phyloP scores from a whole-genome alignment of 2,329 filamentous ascomycete genomes.

The Colletotrichum costaricense region DNA sequence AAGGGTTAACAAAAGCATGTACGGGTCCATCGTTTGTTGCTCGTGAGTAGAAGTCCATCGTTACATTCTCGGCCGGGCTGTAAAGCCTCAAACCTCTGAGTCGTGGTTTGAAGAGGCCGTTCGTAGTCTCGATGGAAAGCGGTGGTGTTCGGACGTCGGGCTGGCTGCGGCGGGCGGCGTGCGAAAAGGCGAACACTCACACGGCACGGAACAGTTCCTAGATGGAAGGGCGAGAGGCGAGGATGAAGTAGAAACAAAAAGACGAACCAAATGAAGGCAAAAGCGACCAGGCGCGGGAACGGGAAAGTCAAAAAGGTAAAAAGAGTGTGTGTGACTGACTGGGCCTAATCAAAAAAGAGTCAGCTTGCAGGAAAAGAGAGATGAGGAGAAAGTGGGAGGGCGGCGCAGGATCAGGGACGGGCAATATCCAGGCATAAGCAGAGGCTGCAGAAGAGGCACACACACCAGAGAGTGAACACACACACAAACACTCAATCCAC shows the following conservation, averaged over 20 bases:
- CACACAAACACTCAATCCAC: neutral
- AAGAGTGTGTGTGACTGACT: slow-evolving; percentile 17
- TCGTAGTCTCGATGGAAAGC: neutral
- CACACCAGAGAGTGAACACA: neutral
- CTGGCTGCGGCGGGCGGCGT: neutral
- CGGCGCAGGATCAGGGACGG: slow-evolving; percentile 14
- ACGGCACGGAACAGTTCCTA: neutral
- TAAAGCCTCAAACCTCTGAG: slow-evolving; percentile 3
- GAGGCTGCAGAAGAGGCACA: neutral
- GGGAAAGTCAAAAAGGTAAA: slow-evolving; percentile 24
- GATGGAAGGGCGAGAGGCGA: neutral
- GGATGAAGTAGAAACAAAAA: slow-evolving; percentile 21
- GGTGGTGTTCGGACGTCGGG: neutral
- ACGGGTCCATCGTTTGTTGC: slow-evolving; percentile 39
- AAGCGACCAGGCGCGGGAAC: slow-evolving; percentile 25
- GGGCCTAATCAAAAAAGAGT: slow-evolving; percentile 5
- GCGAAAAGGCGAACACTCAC: neutral
- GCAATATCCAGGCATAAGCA: neutral
- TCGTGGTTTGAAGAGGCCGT: neutral
- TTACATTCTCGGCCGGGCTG: slow-evolving; percentile 30
- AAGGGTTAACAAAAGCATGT: slow-evolving; percentile 43
- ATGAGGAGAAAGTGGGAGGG: slow-evolving; percentile 24
- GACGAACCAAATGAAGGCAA: slow-evolving; percentile 32
- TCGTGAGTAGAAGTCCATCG: slow-evolving; percentile 31
- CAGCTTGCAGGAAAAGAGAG: slow-evolving; percentile 25